Evolutionary conservation across 176 grass and related monocot species (phyloP), one percentile per base, ranked within the genome.

Genomic region (Carex littledalei): DNA sequence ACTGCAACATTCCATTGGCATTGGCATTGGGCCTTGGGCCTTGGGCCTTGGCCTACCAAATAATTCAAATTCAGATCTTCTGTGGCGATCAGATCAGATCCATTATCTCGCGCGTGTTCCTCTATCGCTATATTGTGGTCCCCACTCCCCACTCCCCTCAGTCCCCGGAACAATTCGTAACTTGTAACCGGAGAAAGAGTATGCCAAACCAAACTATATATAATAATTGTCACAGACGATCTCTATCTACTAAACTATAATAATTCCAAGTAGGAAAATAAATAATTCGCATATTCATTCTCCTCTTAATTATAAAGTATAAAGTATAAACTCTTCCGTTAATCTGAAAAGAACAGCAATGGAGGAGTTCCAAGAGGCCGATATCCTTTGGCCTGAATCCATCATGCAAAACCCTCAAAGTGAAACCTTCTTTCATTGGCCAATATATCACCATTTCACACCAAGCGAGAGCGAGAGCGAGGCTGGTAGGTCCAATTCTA

Each of bases 311-410:
- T 26, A 26, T 26, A 1, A 26, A 26, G 26, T 26, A 26, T 26
- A 0, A 29, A 29, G 26, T 2, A 56, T 17, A 55, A 45, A 22
- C 20, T 21, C 13, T 20, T 24, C 5, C n/a, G 8, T 83, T 65
- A 17, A 67, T n/a, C 35, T 11, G 17, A 54, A 2, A 54, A 31
- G 34, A 83, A 22, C 21, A 69, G 3, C 64, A 67, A 83, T 83
- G 81, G 81, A 83, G 35, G 81, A 83, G 81, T 83, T 55, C 49
- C 60, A 83, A 54, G 81, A 83, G 81, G 64, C 61, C 18, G 81
- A 83, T 67, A 83, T 83, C 45, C 62, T 83, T 69, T 83, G 81
- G 81, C 81, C 81, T 67, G 63, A 83, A 65, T 83, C 81, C 63
- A 69, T 32, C 63, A 69, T 32, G 14, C 43, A 69, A 82, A 45